Evolutionary conservation across 2,329 filamentous ascomycete genomes (phyloP), one percentile per base, ranked within the genome.

Genomic region (Neonectria hederae): DNA sequence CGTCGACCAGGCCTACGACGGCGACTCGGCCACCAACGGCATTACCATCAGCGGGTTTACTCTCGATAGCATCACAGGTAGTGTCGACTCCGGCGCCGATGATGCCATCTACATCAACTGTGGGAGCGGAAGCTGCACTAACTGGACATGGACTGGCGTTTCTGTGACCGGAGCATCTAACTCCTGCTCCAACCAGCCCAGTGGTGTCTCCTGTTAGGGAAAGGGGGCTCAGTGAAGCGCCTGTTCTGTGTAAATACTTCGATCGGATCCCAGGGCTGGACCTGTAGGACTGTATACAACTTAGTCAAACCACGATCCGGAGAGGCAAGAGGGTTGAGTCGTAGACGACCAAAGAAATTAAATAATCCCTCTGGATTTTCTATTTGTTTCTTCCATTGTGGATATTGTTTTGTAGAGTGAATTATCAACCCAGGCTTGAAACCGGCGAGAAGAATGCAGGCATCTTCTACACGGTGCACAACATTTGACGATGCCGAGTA

Each of bases 171-270:
- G 60, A 1, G 54, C 60, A n/a, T 10, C 7, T 19, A 57, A 62
- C 54, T 58, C 54, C 21, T 62, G 60, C 54, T 62, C 60, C n/a
- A 62, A 62, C 60, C 40, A 62, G 60, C 60, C 60, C 30, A 62
- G 60, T 42, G 48, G 48, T 21, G 19, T 62, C 42, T 35, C 60
- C 24, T 62, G 60, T 40, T 62, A 57, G 28, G 21, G 35, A 52
- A 14, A 2, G 21, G 8, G n/a, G 35, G 43, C 13, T 6, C 3
- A 8, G n/a, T 13, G 13, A 14, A 5, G 11, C 11, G 32, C 17
- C 9, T 45, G 3, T 45, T 21, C 14, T 6, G 26, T 59, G 48
- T 59, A 59, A 45, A 59, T 53, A 53, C 5, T 58, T 40, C 30
- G 13, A n/a, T 46, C 26, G 43, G 9, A 28, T 48, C 26, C 45